phyloP scores from a whole-genome alignment of 225 moss, liverwort and hornwort genomes.

The Antitrichia curtipendula region DNA sequence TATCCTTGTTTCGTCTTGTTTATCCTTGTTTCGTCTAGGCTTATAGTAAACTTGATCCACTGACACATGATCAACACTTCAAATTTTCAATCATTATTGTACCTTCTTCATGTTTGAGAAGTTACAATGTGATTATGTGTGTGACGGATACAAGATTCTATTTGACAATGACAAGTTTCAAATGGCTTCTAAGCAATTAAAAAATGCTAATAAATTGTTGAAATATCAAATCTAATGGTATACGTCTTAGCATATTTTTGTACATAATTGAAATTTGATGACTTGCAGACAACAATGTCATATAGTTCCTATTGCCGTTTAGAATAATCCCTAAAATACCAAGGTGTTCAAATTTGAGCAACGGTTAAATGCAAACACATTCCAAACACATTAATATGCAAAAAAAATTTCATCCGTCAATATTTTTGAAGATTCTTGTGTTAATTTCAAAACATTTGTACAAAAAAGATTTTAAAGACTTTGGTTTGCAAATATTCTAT shows the following conservation, averaged over 20 bases:
- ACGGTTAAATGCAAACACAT: background rate
- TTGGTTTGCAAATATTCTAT: background rate
- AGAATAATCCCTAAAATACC: too few species aligned
- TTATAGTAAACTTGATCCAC: fast-evolving
- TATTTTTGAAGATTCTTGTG: background rate
- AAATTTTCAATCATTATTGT: background rate
- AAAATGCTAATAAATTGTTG: background rate
- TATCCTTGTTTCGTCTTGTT: too few species aligned
- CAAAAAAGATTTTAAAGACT: background rate
- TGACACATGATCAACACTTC: background rate
- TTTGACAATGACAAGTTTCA: background rate
- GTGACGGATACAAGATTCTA: fast-evolving
- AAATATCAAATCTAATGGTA: background rate
- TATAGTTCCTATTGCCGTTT: background rate
- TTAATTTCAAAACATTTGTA: background rate
- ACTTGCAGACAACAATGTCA: background rate
- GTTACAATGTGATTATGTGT: background rate
- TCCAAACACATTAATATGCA: fast-evolving
- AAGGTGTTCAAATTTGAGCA: background rate
- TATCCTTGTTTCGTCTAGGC: too few species aligned
- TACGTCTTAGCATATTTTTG: background rate
- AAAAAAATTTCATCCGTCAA: too few species aligned
- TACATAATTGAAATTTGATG: background rate
- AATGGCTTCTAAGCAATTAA: too few species aligned
- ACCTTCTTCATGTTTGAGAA: fast-evolving